Base-by-base conservation (phyloP, 2,329 filamentous ascomycete genomes). In the Cladosporium phlei region DNA sequence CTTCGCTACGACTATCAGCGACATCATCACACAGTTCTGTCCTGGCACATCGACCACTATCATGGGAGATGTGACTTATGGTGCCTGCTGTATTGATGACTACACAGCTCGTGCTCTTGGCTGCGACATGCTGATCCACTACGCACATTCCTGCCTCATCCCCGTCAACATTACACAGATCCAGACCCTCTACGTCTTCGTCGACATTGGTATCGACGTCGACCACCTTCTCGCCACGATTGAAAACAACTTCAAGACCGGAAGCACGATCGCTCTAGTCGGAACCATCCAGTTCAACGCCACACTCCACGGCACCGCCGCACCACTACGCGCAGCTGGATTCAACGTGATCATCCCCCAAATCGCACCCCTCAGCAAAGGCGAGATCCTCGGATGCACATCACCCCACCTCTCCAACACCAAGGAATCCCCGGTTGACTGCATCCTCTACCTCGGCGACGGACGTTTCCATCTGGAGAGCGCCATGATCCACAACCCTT, bases 211-310 rank as follows among this genome's bases (percentile, higher is more conserved):
- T 67, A 97, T 98, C 64, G 93, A 98, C 67, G 87, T 88, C 0
- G 73, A 81, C 10, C 93, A 98, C 66, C 77, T 98, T 12, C 70
- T 96, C 40, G 85, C 86, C 7, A 93, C 90, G 0, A 75, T 98
- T 37, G 85, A 89, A 62, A 83, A 88, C 52, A 98, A 96, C 64
- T 95, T 97, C 64, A 75, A 82, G 2, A 70, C 83, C 0, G 86
- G 87, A 2, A 95, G 93, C 69, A 91, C 85, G 0, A 83, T 98
- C 48, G 93, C 93, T 4, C 78, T 96, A 56, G 91, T 98, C 12
- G 91, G 93, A 38, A 98, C 93, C 0, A 98, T 98, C 57, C 93
- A 98, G 66, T 98, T 98, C 76, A 98, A 98, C 68, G 88, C 90
- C 27, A 96, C 93, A 0, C 84, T 98, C 24, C 93, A 98, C 67